Evolutionary conservation across 108 stramenopile genomes (phyloP).

Genomic region (Thalassiosira profunda): DNA sequence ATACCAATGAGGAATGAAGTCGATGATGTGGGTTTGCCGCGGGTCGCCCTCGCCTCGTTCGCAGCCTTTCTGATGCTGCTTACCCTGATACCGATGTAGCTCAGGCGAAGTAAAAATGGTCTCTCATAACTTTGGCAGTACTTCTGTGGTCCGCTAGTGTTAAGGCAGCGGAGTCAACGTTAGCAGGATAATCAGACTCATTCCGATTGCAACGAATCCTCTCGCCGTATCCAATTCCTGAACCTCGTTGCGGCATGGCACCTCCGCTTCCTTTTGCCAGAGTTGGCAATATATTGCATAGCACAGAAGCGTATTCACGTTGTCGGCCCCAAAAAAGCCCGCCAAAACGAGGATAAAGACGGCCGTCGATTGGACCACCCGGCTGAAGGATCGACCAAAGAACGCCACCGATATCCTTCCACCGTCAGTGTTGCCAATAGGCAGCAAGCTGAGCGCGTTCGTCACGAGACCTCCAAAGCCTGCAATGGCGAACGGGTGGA

Average conservation of each 20-base stretch:
- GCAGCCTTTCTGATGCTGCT: conserved; percentile 66
- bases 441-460: conserved; percentile 62
- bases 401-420: conserved; percentile 70
- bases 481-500: conserved; percentile 65
- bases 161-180: conserved; percentile 46
- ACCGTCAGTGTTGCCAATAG: conserved; percentile 82
- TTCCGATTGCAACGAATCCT: conserved; percentile 57
- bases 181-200: conserved; percentile 51
- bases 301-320: conserved; percentile 50
- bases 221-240: conserved; percentile 59
- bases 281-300: conserved; percentile 61
- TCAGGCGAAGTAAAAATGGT: neutral
- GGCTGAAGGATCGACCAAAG: conserved; percentile 72
- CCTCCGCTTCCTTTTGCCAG: conserved; percentile 73
- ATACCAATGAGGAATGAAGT: conserved; percentile 82
- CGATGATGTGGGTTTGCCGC: conserved; percentile 59
- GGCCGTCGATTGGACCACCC: conserved; percentile 57
- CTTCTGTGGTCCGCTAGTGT: neutral
- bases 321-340: conserved; percentile 72
- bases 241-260: conserved; percentile 72
- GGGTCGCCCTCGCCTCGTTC: conserved; percentile 59
- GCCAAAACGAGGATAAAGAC: conserved; percentile 44
- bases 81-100: conserved; percentile 74
- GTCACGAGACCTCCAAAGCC: conserved; percentile 59
- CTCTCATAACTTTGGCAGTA: neutral